Evolutionary conservation across 148 eudicot species (phyloP), one percentile per base, ranked within the genome.

Genomic region (Hydrangea macrophylla): DNA sequence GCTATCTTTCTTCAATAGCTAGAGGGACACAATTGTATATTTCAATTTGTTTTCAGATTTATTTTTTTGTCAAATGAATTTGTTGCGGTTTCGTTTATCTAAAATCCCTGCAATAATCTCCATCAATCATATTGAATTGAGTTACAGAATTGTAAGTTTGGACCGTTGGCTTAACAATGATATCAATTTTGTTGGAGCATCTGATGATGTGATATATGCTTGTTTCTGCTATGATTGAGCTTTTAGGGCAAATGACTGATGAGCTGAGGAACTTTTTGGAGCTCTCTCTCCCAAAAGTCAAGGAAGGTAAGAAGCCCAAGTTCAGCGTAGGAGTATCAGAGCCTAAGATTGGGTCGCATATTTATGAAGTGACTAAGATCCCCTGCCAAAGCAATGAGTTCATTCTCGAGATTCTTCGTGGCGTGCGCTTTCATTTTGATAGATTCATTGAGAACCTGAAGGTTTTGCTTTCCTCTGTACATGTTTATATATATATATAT

Each of bases 331-430:
- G 98, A 55, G 79, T 94, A 73, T 75, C 90, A n/a, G 97, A 94
- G 70, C 75, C 96, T 0, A 90, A 90, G 78, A 70, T 94, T 35
- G 97, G 97, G 36, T 82, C 96, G 0, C 90, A 90, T 64, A 86
- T 94, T 39, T 70, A 65, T 36, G 98, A 90, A 75, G 89, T 60
- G 48, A 89, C 97, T 31, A 94, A 90, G 72, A 79, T 94, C 18
- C 83, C 82, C 6, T 94, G 98, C 80, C 88, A 82, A 80, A 83
- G 92, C 65, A 90, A 94, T 70, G 96, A 94, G 70, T 94, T 88
- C 70, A 70, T 90, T 64, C 81, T 73, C 22, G 97, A 94, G 79
- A 92, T 94, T 69, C 83, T 94, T 40, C 96, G 98, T 31, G 98
- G 98, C 69, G 89, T 94, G n/a, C 89, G 98, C 23, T 48, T 82